Conservation (phyloP, 495 filamentous ascomycete species). For the Aspergillus biplanus region DNA sequence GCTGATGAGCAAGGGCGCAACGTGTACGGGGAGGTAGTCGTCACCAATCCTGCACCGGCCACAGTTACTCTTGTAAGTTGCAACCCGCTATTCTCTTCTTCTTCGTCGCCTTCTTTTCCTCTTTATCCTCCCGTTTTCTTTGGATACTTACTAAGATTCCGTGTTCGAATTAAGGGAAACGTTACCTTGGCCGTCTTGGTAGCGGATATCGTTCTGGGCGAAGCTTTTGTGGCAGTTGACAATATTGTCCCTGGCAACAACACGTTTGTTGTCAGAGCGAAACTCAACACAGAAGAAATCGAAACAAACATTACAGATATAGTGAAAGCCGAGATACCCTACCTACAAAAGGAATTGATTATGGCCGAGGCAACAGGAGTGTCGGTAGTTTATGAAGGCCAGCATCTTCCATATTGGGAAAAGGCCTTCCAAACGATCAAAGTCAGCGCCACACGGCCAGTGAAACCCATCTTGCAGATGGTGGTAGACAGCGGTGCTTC, state of each 20-base stretch:
- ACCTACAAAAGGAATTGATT: constrained; percentile 6
- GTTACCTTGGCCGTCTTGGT: constrained; percentile 3
- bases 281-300: constrained; percentile 4
- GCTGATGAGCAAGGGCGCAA: constrained; percentile 14
- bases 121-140: too few relatives aligned
- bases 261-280: constrained; percentile 3
- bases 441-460: constrained; percentile 2
- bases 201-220: constrained; percentile 1
- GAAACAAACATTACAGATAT: constrained; percentile 6
- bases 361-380: constrained; percentile 5
- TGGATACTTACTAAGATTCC: neutral
- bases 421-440: constrained; percentile 10
- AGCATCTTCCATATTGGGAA: constrained; percentile 14
- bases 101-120: too few relatives aligned
- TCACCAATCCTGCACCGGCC: constrained; percentile 11
- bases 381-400: constrained; percentile 10
- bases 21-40: constrained; percentile 3
- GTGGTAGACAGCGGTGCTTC: neutral
- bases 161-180: neutral
- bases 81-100: too few relatives aligned
- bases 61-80: constrained; percentile 14
- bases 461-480: constrained; percentile 1
- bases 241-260: constrained; percentile 14
- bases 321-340: constrained; percentile 5
- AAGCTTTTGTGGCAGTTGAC: constrained; percentile 1